phyloP scores from a whole-genome alignment of 768 basidiomycete species.

The Lactifluus echinatus region DNA sequence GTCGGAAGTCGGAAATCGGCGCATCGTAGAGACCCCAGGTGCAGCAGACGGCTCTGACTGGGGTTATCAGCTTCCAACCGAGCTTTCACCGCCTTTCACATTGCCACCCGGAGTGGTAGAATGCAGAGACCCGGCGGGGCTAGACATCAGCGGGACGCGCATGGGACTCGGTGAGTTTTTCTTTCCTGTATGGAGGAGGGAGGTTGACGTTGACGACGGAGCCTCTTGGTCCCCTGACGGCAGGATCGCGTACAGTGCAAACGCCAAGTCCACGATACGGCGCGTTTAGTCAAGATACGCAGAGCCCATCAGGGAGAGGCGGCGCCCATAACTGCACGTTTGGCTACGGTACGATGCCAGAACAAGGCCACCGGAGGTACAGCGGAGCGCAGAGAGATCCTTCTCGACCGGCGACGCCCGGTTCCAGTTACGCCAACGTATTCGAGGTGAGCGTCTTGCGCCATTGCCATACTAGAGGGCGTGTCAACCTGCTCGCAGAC shows the following conservation, averaged over 20 bases:
- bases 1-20: constrained; percentile 17
- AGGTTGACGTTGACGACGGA: background rate
- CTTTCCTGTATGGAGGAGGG: background rate
- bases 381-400: constrained; percentile 15
- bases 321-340: constrained; percentile 12
- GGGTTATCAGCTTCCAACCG: constrained; percentile 17
- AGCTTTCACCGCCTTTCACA: constrained; percentile 15
- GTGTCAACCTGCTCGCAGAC: background rate
- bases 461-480: background rate
- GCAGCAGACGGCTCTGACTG: constrained; percentile 8
- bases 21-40: constrained; percentile 7
- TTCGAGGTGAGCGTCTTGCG: constrained; percentile 19
- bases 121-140: constrained; percentile 11
- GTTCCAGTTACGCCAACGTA: constrained; percentile 11
- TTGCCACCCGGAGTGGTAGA: constrained; percentile 18
- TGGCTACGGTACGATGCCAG: constrained; percentile 12
- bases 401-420: constrained; percentile 18
- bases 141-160: constrained; percentile 7
- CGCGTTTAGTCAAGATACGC: constrained; percentile 9
- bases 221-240: background rate
- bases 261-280: constrained; percentile 12
- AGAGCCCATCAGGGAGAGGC: constrained; percentile 15
- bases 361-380: constrained; percentile 19
- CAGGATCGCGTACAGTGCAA: constrained; percentile 12
- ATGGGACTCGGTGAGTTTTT: constrained; percentile 10